These are phyloP conservation scores for Phytophthora quininea DNA, from an alignment of 352 stramenopile genomes.

Conservation along the genomic window DNA sequence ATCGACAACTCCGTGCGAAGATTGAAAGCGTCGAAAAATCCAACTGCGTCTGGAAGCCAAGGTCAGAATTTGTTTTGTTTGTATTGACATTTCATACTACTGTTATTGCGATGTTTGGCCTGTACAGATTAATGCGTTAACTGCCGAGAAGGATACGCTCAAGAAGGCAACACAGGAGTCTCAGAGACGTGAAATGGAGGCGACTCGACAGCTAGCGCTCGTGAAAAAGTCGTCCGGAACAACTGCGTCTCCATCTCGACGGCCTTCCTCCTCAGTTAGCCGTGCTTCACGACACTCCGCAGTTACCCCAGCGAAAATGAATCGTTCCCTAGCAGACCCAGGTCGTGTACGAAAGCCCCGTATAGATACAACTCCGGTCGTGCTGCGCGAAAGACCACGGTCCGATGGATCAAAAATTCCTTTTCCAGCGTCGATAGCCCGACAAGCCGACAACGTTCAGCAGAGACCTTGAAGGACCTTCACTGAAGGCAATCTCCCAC, in stretches of 20 bases:
- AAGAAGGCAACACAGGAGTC: conserved; percentile 34
- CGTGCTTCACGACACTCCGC: not conserved
- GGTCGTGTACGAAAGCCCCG: no score
- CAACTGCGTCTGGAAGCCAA: conserved; percentile 53
- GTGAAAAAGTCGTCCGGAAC: conserved; percentile 22
- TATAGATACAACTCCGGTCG: not conserved
- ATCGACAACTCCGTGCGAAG: conserved; percentile 38
- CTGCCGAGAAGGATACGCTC: conserved; percentile 46
- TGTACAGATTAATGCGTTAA: conserved; percentile 57
- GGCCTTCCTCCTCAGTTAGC: not conserved
- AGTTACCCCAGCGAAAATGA: not conserved
- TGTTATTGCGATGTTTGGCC: not conserved
- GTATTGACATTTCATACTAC: not conserved
- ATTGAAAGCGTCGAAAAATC: conserved; percentile 37
- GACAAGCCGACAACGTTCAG: not conserved
- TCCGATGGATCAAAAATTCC: conserved; percentile 42
- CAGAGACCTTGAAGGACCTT: no score
- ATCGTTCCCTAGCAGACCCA: not conserved
- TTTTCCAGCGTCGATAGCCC: conserved; percentile 25
- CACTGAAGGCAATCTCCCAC: no score
- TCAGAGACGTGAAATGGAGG: conserved; percentile 55
- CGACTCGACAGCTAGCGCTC: conserved; percentile 43
- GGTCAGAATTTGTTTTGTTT: conserved; percentile 21
- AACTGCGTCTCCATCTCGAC: not conserved
- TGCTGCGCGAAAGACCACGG: conserved; percentile 31